Conservation (phyloP, 176 grass and related monocot genomes). For the Carex littledalei region DNA sequence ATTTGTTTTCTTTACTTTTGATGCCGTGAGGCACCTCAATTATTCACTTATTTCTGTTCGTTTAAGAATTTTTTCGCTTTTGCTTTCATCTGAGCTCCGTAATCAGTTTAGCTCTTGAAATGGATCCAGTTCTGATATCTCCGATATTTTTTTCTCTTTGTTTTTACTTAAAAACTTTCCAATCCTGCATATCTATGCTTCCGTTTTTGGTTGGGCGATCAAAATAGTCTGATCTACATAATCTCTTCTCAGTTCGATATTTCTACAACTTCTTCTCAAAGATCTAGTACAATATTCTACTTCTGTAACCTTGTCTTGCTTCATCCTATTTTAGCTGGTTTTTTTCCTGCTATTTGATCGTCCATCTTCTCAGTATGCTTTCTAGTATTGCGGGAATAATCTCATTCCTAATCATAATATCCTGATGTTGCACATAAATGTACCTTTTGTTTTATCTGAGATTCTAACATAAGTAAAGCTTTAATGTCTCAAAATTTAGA, state of each 20-base stretch:
- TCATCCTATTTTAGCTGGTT: not conserved
- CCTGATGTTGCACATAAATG: not conserved
- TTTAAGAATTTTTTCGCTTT: not conserved
- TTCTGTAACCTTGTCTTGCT: not conserved
- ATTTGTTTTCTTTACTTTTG: not conserved
- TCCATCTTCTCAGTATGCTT: not conserved
- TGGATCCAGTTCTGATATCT: not conserved
- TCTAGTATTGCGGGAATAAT: not conserved
- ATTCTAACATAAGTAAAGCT: not conserved
- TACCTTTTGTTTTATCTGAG: constrained; percentile 1
- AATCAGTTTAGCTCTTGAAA: not conserved
- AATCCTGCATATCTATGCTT: not conserved
- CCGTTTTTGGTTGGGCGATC: not conserved
- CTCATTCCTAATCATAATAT: not conserved
- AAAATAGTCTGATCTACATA: not conserved
- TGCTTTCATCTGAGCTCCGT: not conserved
- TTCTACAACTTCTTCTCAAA: not conserved
- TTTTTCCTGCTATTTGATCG: not conserved
- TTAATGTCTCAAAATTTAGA: not conserved
- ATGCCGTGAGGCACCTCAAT: not conserved
- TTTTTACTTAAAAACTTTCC: constrained; percentile 17
- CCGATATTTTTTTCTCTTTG: not conserved
- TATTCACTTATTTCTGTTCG: not conserved
- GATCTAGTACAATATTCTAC: not conserved
- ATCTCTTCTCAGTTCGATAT: constrained; percentile 5